Base-by-base conservation (phyloP, 495 filamentous ascomycete species). In the Cladorrhinum samala region DNA sequence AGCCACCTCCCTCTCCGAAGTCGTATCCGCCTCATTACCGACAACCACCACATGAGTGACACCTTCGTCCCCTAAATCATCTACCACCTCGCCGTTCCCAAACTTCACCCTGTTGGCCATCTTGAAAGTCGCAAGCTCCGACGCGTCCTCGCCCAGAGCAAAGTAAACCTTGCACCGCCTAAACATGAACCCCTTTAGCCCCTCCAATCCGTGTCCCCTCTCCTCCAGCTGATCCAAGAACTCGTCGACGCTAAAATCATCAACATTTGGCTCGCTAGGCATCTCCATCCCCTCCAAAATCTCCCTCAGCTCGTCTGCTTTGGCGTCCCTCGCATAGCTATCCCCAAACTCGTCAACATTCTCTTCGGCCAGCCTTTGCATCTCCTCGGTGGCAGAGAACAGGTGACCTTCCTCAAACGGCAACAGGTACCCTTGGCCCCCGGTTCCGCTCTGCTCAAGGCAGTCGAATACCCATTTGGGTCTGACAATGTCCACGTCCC, bases 381-480 rank as follows among this genome's bases (percentile, higher is more conserved):
- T 66, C 9, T 55, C 59, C 49, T 68, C 68, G 9, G 67, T 69
- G 9, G 63, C 72, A 55, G 68, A 54, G 43, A 75, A 76, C 52
- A 76, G 66, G 55, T 83, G 86, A 58, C 76, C 73, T 4, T 84
- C 80, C 46, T 67, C 64, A 23, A 67, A 67, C 9, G 64, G 61
- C 46, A 73, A 77, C 52, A 74, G 71, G 56, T 80, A 85, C 42
- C 77, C 78, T 7, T 77, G 78, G 20, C 78, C 67, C 7, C 77
- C n/a, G n/a, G n/a, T n/a, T n/a, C n/a, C 74, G 11, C 70, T 71
- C 61, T 93, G 88, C 11, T 75, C 71, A 46, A 89, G 76, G 57
- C 87, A 93, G 64, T 96, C 90, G 27, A 91, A 74, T 9, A 96
- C 69, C 93, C 93, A 99, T 13, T 76, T 78, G 4, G 91, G 87